Evolutionary conservation across 2,329 filamentous ascomycete species (phyloP).

Genomic region (Colletotrichum salicis): DNA sequence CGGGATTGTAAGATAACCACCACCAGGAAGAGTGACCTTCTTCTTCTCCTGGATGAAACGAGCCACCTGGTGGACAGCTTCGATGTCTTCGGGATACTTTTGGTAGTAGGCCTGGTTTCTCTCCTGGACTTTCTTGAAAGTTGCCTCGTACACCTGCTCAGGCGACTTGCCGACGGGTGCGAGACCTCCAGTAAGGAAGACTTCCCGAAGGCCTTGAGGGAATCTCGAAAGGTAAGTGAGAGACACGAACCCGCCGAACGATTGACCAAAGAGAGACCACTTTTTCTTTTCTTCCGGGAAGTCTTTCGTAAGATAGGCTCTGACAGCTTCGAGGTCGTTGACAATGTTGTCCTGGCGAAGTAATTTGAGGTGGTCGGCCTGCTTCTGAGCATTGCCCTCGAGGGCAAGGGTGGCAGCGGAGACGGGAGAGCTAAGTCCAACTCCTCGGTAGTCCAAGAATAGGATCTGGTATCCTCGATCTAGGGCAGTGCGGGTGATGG

Average conservation of each 20-base stretch:
- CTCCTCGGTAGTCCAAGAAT: constrained; percentile 90
- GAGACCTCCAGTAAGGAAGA: constrained; percentile 86
- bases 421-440: constrained; percentile 84
- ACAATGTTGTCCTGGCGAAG: constrained; percentile 94
- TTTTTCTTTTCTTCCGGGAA: constrained; percentile 76
- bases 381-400: constrained; percentile 71
- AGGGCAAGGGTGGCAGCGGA: constrained; percentile 76
- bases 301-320: constrained; percentile 76
- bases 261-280: constrained; percentile 91
- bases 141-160: constrained; percentile 79
- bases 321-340: constrained; percentile 86
- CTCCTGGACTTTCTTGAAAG: constrained; percentile 75
- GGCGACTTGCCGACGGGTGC: constrained; percentile 78
- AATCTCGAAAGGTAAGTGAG: constrained; percentile 86
- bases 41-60: constrained; percentile 68
- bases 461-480: constrained; percentile 86
- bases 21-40: constrained; percentile 72
- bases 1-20: constrained; percentile 76
- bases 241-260: constrained; percentile 89
- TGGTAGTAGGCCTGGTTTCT: constrained; percentile 83
- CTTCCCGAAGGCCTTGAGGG: constrained; percentile 81
- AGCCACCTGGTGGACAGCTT: constrained; percentile 73
- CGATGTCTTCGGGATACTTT: constrained; percentile 86
- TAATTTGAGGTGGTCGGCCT: constrained; percentile 82
- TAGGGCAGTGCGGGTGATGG: constrained; percentile 77